Conservation (phyloP, 2,329 filamentous ascomycete species). For the Stagonosporopsis cucurbitacearum region DNA sequence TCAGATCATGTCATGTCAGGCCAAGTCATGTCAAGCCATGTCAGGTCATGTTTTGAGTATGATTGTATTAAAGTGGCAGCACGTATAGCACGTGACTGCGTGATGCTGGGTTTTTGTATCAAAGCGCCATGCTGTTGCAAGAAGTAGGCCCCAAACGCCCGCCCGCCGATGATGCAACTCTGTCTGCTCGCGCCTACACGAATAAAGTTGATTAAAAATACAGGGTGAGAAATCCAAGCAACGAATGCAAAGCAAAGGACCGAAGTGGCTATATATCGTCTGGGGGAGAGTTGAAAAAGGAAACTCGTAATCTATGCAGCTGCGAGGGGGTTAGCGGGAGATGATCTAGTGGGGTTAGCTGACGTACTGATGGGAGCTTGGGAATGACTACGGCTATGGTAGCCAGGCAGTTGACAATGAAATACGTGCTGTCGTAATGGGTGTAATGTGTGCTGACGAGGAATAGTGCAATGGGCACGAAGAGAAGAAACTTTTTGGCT, state of each 20-base stretch:
- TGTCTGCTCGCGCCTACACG: conserved; percentile 32
- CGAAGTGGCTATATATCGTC: conserved; percentile 39
- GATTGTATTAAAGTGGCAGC: conserved; percentile 16
- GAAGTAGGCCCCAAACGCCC: conserved; percentile 31
- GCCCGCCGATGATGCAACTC: conserved; percentile 37
- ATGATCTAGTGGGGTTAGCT: background rate
- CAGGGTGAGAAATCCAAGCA: conserved; percentile 41
- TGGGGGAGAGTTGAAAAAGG: conserved; percentile 48
- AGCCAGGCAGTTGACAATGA: conserved; percentile 95
- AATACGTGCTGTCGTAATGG: conserved; percentile 96
- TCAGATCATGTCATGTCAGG: no score
- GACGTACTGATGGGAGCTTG: conserved; percentile 89
- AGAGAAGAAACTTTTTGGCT: conserved; percentile 96
- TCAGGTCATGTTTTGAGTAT: no score
- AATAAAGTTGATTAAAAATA: conserved; percentile 42
- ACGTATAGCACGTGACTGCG: conserved; percentile 21
- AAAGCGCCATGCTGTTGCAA: conserved; percentile 19
- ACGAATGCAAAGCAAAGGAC: conserved; percentile 26
- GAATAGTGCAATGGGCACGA: conserved; percentile 92
- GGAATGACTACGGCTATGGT: conserved; percentile 93
- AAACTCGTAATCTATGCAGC: conserved; percentile 50
- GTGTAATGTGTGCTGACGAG: conserved; percentile 98
- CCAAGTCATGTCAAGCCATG: no score
- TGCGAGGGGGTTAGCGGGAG: conserved; percentile 24
- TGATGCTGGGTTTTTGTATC: conserved; percentile 24